These are phyloP conservation scores for Teratosphaeria viscida DNA, from an alignment of 2,329 filamentous ascomycete genomes.

Conservation along the genomic window DNA sequence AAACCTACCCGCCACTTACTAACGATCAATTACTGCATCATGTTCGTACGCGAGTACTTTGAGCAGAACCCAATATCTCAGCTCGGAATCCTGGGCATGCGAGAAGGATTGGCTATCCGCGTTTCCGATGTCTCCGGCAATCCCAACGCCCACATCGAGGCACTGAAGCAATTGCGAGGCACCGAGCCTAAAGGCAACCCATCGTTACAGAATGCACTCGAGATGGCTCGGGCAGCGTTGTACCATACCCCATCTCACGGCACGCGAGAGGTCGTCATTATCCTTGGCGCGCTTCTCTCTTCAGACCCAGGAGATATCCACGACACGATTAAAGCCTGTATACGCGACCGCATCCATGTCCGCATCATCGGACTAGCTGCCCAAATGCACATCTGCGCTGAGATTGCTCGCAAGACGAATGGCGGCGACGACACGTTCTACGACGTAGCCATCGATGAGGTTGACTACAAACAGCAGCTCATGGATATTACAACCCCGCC, in stretches of 20 bases:
- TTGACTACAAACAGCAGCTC: slow-evolving; percentile 80
- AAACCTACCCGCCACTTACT: slow-evolving; percentile 78
- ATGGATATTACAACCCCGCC: slow-evolving; percentile 84
- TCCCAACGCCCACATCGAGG: slow-evolving; percentile 74
- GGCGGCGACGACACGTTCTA: slow-evolving; percentile 67
- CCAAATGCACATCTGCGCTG: slow-evolving; percentile 82
- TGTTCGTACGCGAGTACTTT: slow-evolving; percentile 90
- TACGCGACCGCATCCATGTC: slow-evolving; percentile 75
- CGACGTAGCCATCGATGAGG: slow-evolving; percentile 73
- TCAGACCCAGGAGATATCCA: slow-evolving; percentile 94
- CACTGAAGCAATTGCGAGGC: slow-evolving; percentile 48
- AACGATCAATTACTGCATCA: slow-evolving; percentile 68
- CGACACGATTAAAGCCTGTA: slow-evolving; percentile 69
- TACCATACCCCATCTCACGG: slow-evolving; percentile 90
- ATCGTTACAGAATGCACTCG: slow-evolving; percentile 78
- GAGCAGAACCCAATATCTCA: slow-evolving; percentile 98
- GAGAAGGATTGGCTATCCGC: slow-evolving; percentile 75
- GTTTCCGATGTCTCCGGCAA: slow-evolving; percentile 89
- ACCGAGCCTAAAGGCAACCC: slow-evolving; percentile 41
- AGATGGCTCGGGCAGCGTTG: slow-evolving; percentile 87
- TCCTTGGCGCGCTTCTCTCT: slow-evolving; percentile 83
- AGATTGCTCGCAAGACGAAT: slow-evolving; percentile 82
- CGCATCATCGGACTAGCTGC: slow-evolving; percentile 84
- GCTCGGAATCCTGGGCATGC: slow-evolving; percentile 83
- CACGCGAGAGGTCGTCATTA: slow-evolving; percentile 81